phyloP scores from a whole-genome alignment of 2,329 filamentous ascomycete species.

The Curvularia eragrostidis region DNA sequence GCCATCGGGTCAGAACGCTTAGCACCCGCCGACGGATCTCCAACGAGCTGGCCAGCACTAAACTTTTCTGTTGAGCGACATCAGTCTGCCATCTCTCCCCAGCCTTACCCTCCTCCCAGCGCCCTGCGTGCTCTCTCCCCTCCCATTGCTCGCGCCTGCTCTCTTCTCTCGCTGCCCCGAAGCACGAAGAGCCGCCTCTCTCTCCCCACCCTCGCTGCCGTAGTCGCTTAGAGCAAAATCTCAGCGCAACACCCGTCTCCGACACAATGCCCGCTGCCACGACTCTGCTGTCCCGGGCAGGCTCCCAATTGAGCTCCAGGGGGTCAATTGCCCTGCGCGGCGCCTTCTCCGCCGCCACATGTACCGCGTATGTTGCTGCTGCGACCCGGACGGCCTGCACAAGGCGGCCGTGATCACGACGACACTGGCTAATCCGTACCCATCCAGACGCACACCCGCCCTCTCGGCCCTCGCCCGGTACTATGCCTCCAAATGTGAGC shows the following conservation, averaged over 20 bases:
- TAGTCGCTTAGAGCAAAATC: slow-evolving; percentile 28
- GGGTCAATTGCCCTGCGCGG: slow-evolving; percentile 54
- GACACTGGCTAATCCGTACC: slow-evolving; percentile 36
- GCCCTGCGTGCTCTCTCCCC: not conserved
- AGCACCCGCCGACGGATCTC: slow-evolving; percentile 23
- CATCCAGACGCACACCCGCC: slow-evolving; percentile 56
- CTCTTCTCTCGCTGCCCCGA: slow-evolving; percentile 6
- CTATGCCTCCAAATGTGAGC: slow-evolving; percentile 73
- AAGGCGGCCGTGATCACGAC: not conserved
- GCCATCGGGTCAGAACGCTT: slow-evolving; percentile 18
- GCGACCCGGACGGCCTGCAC: slow-evolving; percentile 17
- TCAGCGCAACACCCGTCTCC: slow-evolving; percentile 39
- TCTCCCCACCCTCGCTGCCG: slow-evolving; percentile 23
- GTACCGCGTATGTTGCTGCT: slow-evolving; percentile 36
- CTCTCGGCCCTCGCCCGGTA: slow-evolving; percentile 68
- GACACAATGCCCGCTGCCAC: slow-evolving; percentile 62
- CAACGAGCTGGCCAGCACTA: slow-evolving; percentile 27
- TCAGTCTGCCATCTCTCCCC: slow-evolving; percentile 29
- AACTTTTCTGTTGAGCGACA: slow-evolving; percentile 46
- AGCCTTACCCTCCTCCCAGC: slow-evolving; percentile 18
- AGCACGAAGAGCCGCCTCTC: slow-evolving; percentile 23
- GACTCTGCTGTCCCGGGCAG: slow-evolving; percentile 54
- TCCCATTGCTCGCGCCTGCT: not conserved
- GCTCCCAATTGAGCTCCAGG: slow-evolving; percentile 52
- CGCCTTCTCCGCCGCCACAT: slow-evolving; percentile 52